Evolutionary conservation across 2,329 filamentous ascomycete genomes (phyloP).

Genomic region (Trichoderma sp.): DNA sequence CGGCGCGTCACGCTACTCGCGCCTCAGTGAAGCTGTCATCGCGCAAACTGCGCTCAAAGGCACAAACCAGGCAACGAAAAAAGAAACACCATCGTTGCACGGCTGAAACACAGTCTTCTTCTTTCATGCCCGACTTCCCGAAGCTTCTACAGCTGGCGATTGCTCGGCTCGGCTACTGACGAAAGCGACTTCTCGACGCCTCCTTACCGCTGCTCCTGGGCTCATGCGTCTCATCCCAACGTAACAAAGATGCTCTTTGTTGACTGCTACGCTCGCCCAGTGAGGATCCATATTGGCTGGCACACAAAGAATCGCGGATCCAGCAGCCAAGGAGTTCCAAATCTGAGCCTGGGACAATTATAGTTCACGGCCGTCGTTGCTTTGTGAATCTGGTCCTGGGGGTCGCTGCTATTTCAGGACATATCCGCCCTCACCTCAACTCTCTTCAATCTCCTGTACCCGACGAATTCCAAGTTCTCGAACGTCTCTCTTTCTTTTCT

Average conservation of each 20-base stretch:
- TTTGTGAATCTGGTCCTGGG: slow-evolving; percentile 2
- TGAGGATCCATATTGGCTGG: slow-evolving; percentile 22
- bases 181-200: background rate
- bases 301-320: slow-evolving; percentile 25
- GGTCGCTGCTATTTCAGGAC: slow-evolving; percentile 11
- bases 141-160: background rate
- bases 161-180: background rate
- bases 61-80: background rate
- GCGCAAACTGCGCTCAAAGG: slow-evolving; percentile 33
- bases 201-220: background rate
- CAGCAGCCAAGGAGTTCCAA: slow-evolving; percentile 17
- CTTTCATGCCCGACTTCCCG: background rate
- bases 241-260: slow-evolving; percentile 37
- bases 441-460: background rate
- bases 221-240: slow-evolving; percentile 22
- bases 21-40: slow-evolving; percentile 30
- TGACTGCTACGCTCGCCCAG: slow-evolving; percentile 28
- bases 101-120: background rate
- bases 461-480: background rate
- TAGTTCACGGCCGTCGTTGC: slow-evolving; percentile 1
- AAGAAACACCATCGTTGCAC: background rate
- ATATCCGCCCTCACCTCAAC: slow-evolving; percentile 4
- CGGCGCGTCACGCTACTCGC: slow-evolving; percentile 38
- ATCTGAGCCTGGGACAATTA: background rate
- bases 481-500: background rate